Evolutionary conservation across 305 asterid genomes (phyloP).

Genomic region (Ajuga reptans): DNA sequence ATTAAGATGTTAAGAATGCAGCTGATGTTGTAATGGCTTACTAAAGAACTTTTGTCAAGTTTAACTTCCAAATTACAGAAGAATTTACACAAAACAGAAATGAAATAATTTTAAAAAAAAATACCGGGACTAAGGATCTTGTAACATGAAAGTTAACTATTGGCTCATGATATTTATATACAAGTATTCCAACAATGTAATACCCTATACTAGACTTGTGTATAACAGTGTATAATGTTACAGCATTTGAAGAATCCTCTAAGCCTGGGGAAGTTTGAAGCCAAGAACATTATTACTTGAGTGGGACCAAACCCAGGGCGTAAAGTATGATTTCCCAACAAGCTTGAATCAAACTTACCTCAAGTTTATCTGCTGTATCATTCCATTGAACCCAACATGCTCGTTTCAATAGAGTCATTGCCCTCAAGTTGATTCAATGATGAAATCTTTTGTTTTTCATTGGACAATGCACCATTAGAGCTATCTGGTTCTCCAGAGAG

Average conservation of each 20-base stretch:
- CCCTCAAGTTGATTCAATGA: conserved; percentile 21
- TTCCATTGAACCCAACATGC: conserved; percentile 10
- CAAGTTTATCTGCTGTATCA: conserved; percentile 20
- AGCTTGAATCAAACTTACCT: conserved; percentile 18
- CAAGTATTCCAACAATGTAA: neutral
- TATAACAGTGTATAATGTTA: neutral
- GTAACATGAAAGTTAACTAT: neutral
- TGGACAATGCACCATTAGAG: conserved; percentile 25
- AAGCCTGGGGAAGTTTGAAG: neutral
- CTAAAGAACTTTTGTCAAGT: too few species aligned
- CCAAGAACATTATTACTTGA: neutral
- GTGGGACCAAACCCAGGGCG: too few species aligned
- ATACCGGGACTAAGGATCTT: too few species aligned
- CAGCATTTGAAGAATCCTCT: neutral
- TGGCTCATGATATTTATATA: neutral
- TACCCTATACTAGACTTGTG: neutral
- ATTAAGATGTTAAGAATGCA: too few species aligned
- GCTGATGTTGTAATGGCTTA: too few species aligned
- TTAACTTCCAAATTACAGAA: too few species aligned
- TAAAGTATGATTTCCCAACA: neutral
- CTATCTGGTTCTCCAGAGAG: conserved; percentile 23
- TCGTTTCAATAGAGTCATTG: conserved; percentile 19
- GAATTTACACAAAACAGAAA: too few species aligned
- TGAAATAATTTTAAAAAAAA: too few species aligned
- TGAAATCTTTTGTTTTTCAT: conserved; percentile 17